Percentiles rank a stretch among this genome's conserved stretches.
These are phyloP conservation scores for Daldinia concentrica DNA, from an alignment of 495 filamentous ascomycete genomes.

Conservation along the genomic window DNA sequence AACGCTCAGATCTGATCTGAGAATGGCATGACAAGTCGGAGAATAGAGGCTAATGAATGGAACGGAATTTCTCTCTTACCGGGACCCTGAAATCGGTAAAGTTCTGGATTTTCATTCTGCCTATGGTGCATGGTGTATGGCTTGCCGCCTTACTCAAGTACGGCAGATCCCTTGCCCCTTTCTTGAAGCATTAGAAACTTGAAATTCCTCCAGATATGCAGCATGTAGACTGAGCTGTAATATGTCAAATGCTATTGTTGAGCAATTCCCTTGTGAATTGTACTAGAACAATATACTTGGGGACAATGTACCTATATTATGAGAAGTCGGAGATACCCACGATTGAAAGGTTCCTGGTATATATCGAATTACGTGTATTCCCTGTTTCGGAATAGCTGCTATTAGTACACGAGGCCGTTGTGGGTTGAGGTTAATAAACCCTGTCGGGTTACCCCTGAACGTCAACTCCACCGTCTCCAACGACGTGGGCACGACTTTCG, in stretches of 20 bases:
- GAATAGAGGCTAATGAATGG: slow-evolving; percentile 25
- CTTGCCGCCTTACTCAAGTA: neutral
- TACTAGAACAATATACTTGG: neutral
- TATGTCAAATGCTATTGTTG: neutral
- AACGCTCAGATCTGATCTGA: slow-evolving; percentile 44
- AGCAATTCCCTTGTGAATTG: neutral
- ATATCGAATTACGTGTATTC: neutral
- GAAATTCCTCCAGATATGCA: neutral
- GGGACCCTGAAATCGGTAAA: slow-evolving; percentile 21
- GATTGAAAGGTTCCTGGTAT: neutral
- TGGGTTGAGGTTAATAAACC: neutral
- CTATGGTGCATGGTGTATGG: neutral
- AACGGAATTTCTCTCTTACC: slow-evolving; percentile 9
- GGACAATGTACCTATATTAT: neutral
- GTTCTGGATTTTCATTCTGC: slow-evolving; percentile 9
- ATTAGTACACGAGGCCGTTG: neutral
- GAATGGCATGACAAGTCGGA: slow-evolving; percentile 42
- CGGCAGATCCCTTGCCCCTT: neutral
- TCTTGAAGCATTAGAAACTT: neutral
- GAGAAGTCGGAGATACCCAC: neutral
- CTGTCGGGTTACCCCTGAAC: neutral
- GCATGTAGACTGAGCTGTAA: neutral
- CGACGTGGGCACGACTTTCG: neutral
- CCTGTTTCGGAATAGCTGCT: neutral
- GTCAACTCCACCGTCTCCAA: neutral